phyloP scores from a whole-genome alignment of 208 protist genomes.

The Borovskyia barvae region DNA sequence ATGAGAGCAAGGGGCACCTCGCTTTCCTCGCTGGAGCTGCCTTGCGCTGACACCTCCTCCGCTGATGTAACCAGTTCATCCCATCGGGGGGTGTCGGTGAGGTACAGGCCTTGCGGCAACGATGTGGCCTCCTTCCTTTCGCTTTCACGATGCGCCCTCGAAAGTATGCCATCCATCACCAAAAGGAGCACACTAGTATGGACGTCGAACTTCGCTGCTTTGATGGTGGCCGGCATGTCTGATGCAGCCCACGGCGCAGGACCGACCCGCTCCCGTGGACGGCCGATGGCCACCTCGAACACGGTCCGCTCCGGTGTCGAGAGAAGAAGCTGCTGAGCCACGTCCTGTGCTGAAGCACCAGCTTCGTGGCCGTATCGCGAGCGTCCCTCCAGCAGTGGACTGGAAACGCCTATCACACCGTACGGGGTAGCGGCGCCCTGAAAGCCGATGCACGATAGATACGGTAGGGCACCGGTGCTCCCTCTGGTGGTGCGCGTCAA shows the following conservation, averaged over 20 bases:
- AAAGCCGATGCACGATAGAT: slow-evolving; percentile 8
- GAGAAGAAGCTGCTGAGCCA: slow-evolving; percentile 16
- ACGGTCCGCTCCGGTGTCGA: slow-evolving; percentile 11
- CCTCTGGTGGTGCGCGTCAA: no score
- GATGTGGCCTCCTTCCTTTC: no score
- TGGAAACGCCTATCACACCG: slow-evolving; percentile 11
- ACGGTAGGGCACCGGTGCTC: no score
- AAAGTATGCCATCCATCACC: slow-evolving; percentile 14
- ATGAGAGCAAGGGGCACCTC: no score
- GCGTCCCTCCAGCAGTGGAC: slow-evolving; percentile 3
- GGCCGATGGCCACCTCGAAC: slow-evolving; percentile 12
- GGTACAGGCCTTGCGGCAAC: slow-evolving; percentile 8
- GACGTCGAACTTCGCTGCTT: no score
- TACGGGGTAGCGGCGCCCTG: slow-evolving; percentile 1
- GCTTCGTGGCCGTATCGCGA: not conserved
- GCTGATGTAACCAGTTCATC: slow-evolving; percentile 2
- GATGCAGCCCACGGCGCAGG: no score
- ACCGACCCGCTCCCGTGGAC: not conserved
- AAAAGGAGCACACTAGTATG: slow-evolving; percentile 17
- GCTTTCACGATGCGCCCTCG: no score
- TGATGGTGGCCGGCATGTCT: no score
- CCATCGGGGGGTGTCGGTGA: not conserved
- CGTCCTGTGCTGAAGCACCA: slow-evolving; percentile 6
- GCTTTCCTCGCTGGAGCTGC: no score
- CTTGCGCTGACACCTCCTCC: not conserved